Evolutionary conservation across 1,284 basidiomycete genomes (phyloP), one percentile per base, ranked within the genome.

Genomic region (Termitomyces sp.): DNA sequence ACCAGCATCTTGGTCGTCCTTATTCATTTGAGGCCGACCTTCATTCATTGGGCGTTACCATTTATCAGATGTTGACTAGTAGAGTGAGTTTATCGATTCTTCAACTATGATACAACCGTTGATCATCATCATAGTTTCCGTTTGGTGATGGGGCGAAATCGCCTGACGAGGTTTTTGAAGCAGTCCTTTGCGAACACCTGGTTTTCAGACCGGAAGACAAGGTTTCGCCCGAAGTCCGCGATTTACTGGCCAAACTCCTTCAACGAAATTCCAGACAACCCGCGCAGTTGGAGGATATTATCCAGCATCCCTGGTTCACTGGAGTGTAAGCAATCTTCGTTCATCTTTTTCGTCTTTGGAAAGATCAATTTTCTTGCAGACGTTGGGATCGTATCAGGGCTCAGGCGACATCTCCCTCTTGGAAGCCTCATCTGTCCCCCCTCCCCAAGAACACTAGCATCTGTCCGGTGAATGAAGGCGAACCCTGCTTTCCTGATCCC

Each of bases 1-100:
- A 64, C 26, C 56, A 58, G 17, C 61, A 61, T 15, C 5, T 40
- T 1, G 65, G 65, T n/a, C 51, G 45, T 3, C 55, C 58, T 2
- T 66, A 66, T 41, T 62, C 61, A 0, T 63, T 57, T 28, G 61
- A 63, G 24, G 61, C 53, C 1, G 65, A 66, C 45, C 24, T 61
- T 28, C 65, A 64, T 49, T 56, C 47, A 0, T 15, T 61, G 2
- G 65, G 65, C 1, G 64, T 65, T 0, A 56, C 54, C 0, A 21
- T 65, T 0, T 65, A 36, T 30, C 55, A 61, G 10, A 65, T 66
- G 65, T 7, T 62, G 4, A 64, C 60, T 0, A 58, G 59, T 4
- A 45, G 57, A 42, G 65, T 65, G 48, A 56, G 58, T 55, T 13
- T 7, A 8, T 17, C 15, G 15, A 5, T 33, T 43, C 26, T 31